phyloP scores from a whole-genome alignment of 176 grass and related monocot genomes.

The Carex kokanica region DNA sequence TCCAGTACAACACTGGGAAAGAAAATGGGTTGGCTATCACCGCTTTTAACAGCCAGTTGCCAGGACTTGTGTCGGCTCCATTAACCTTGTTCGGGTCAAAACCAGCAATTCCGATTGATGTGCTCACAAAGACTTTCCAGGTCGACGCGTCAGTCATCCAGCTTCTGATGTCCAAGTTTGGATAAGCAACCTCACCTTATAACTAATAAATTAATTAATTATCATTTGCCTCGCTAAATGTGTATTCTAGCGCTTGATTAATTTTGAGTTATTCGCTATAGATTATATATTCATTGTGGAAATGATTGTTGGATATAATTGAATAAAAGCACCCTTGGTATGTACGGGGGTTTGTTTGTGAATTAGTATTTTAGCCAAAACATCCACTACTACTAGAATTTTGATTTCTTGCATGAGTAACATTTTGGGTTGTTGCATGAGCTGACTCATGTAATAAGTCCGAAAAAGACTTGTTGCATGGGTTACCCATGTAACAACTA shows the following conservation, averaged over 20 bases:
- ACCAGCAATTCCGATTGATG: slow-evolving; percentile 47
- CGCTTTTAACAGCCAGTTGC: slow-evolving; percentile 52
- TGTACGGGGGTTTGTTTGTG: no score
- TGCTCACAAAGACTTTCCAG: slow-evolving; percentile 60
- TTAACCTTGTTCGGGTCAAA: slow-evolving; percentile 47
- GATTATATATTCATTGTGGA: no score
- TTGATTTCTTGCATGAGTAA: no score
- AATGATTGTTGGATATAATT: background rate
- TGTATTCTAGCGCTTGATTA: background rate
- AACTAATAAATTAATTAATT: background rate
- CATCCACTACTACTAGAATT: no score
- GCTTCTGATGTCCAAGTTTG: slow-evolving; percentile 20
- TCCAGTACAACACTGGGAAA: slow-evolving; percentile 50
- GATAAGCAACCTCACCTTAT: slow-evolving; percentile 12
- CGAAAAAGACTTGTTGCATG: no score
- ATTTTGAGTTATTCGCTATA: background rate
- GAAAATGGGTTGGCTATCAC: slow-evolving; percentile 39
- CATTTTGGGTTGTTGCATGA: no score
- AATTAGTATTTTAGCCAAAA: no score
- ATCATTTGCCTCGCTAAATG: background rate
- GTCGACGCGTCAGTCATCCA: slow-evolving; percentile 24
- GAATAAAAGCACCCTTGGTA: background rate
- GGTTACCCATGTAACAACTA: no score
- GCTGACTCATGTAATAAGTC: no score
- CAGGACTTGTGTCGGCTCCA: slow-evolving; percentile 35